phyloP scores from a whole-genome alignment of 2,329 filamentous ascomycete species.

The Delphinella strobiligena region DNA sequence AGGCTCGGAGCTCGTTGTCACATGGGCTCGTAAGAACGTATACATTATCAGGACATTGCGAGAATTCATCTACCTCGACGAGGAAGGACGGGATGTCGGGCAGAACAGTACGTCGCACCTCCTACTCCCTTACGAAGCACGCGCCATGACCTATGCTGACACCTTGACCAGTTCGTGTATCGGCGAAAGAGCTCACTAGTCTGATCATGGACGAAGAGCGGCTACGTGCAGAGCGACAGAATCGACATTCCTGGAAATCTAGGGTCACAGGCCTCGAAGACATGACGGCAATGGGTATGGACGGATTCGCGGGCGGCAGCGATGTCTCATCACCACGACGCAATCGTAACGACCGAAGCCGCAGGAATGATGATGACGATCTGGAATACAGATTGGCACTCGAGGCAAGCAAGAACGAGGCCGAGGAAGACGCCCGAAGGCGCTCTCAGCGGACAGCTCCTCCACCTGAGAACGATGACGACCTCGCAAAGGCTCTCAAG shows the following conservation, averaged over 20 bases:
- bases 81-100: constrained; percentile 81
- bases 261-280: constrained; percentile 90
- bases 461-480: constrained; percentile 54
- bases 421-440: constrained; percentile 78
- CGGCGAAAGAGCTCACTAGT: constrained; percentile 88
- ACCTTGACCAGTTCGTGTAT: constrained; percentile 69
- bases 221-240: constrained; percentile 75
- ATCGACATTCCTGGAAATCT: constrained; percentile 93
- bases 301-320: constrained; percentile 26
- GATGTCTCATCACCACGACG: constrained; percentile 24
- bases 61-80: constrained; percentile 93
- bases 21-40: constrained; percentile 94
- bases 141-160: constrained; percentile 20
- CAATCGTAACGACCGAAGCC: constrained; percentile 25
- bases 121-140: too few species aligned
- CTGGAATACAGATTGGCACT: constrained; percentile 81
- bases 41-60: constrained; percentile 98
- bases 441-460: constrained; percentile 38
- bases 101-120: constrained; percentile 89
- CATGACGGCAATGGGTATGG: constrained; percentile 42
- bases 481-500: constrained; percentile 87
- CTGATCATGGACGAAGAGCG: constrained; percentile 90
- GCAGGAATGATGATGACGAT: constrained; percentile 60
- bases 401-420: constrained; percentile 89
- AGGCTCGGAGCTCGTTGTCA: constrained; percentile 90